Conservation (phyloP, 441 rosid genomes). For the Kokia cookei region DNA sequence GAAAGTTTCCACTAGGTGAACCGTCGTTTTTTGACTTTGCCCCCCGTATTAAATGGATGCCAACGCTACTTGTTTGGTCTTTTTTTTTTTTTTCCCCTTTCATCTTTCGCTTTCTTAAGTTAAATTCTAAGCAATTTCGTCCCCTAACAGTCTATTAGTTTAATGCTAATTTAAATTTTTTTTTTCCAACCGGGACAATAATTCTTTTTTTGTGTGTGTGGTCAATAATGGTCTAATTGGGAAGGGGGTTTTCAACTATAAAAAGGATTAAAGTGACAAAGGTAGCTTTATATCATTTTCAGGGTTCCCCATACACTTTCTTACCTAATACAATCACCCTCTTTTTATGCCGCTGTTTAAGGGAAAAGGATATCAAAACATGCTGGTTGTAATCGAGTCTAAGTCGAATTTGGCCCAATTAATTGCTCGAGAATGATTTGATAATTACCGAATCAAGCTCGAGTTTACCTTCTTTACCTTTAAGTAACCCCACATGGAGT, state of each 20-base stretch:
- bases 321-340: too few species aligned
- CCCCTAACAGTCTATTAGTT: neutral
- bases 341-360: too few species aligned
- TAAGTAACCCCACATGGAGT: neutral
- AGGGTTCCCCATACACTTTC: too few species aligned
- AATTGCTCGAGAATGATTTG: too few species aligned
- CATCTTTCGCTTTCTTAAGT: too few species aligned
- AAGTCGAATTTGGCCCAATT: too few species aligned
- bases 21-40: slow-evolving; percentile 8
- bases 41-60: neutral
- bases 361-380: too few species aligned
- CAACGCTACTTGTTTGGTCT: neutral
- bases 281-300: neutral
- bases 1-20: neutral
- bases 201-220: neutral
- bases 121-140: neutral
- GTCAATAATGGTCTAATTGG: neutral
- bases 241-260: neutral
- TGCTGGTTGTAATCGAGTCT: too few species aligned
- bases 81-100: neutral
- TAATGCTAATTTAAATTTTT: neutral
- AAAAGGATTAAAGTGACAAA: neutral
- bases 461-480: neutral
- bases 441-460: too few species aligned
- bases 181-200: neutral